These are phyloP conservation scores for Penicillium coprophilum DNA, from an alignment of 495 filamentous ascomycete species.

Conservation along the genomic window DNA sequence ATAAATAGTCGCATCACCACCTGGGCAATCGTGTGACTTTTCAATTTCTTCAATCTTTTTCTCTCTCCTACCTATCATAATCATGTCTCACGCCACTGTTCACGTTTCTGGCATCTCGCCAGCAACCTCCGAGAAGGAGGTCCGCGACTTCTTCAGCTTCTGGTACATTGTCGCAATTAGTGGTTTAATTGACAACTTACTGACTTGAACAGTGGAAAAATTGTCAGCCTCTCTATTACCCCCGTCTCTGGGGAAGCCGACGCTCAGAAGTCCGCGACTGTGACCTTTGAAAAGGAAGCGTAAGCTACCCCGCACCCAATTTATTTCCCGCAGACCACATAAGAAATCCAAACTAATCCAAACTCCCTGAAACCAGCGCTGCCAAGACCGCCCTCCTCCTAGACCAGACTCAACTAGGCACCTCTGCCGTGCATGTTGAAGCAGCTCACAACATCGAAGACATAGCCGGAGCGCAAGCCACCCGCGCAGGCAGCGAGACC, in stretches of 20 bases:
- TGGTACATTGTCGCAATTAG: conserved; percentile 59
- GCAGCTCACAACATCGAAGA: conserved; percentile 62
- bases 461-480: conserved; percentile 54
- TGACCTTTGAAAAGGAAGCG: conserved; percentile 95
- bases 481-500: conserved; percentile 50
- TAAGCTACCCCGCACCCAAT: conserved; percentile 43
- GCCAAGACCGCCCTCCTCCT: conserved; percentile 95
- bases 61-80: conserved; percentile 12
- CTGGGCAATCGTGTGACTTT: conserved; percentile 1
- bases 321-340: not conserved
- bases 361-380: conserved; percentile 48
- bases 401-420: conserved; percentile 89
- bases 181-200: conserved; percentile 11
- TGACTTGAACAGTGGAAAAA: conserved; percentile 74
- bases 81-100: conserved; percentile 52
- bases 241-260: conserved; percentile 57
- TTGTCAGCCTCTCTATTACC: conserved; percentile 74
- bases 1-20: conserved; percentile 20
- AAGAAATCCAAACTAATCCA: not conserved
- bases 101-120: conserved; percentile 77
- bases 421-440: conserved; percentile 74
- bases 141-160: conserved; percentile 98
- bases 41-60: conserved; percentile 2
- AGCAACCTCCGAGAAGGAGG: conserved; percentile 80
- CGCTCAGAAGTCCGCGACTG: conserved; percentile 73